Percentiles rank a stretch among this genome's conserved stretches.
phyloP scores from a whole-genome alignment of 1,139 yeast species.

The Taphrina wiesneri region DNA sequence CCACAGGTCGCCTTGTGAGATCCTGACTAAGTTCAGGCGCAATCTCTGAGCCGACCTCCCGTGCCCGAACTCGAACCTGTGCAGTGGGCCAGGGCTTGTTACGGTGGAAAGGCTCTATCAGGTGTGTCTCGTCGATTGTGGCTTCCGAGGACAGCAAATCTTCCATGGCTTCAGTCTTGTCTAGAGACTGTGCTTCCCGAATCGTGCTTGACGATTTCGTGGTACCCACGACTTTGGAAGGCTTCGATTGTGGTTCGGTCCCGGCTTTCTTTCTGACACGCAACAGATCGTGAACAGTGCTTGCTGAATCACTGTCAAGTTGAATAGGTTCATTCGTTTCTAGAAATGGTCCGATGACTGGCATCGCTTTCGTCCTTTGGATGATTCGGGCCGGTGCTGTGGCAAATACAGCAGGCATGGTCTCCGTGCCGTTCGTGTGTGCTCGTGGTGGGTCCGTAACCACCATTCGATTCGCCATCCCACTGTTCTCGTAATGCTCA shows the following conservation, averaged over 20 bases:
- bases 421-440: too few species aligned
- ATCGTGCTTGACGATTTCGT: neutral
- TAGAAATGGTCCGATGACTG: too few species aligned
- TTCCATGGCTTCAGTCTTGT: too few species aligned
- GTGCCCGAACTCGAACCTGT: neutral
- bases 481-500: neutral
- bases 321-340: neutral
- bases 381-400: too few species aligned
- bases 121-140: neutral
- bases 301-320: neutral
- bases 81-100: neutral
- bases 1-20: neutral
- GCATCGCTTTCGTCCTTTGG: too few species aligned
- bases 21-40: neutral
- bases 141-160: neutral
- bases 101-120: neutral
- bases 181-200: neutral
- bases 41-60: neutral
- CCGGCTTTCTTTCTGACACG: neutral
- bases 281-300: neutral
- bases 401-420: too few species aligned
- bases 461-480: too few species aligned
- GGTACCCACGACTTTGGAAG: neutral
- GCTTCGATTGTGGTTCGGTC: neutral
- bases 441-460: too few species aligned